A percentile compares a stretch with the other conserved stretches of the same genome.
These are phyloP conservation scores for Cercospora sp. DNA, from an alignment of 2,329 filamentous ascomycete species.

Conservation along the genomic window DNA sequence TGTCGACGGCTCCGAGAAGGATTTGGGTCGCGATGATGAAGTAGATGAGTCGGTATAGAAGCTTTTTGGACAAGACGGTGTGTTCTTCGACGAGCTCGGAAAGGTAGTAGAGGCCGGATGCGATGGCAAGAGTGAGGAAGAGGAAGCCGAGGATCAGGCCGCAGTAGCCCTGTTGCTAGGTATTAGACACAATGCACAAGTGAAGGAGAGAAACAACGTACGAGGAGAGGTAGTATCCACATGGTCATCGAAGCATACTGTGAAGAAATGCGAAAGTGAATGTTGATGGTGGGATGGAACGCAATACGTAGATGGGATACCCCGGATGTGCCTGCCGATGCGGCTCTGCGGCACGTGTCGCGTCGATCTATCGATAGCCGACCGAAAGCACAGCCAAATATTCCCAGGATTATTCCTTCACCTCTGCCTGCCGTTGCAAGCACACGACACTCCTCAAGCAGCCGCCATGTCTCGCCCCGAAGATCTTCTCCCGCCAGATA, in stretches of 20 bases:
- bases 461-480: conserved; percentile 89
- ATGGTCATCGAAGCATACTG: conserved; percentile 51
- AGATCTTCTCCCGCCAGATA: conserved; percentile 89
- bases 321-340: neutral
- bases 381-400: neutral
- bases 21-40: conserved; percentile 71
- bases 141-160: conserved; percentile 86
- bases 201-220: conserved; percentile 19
- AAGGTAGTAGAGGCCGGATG: conserved; percentile 97
- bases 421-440: neutral
- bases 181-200: neutral
- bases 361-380: conserved; percentile 9
- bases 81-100: conserved; percentile 98
- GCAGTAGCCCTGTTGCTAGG: conserved; percentile 63
- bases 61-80: conserved; percentile 83
- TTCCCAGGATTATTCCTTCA: conserved; percentile 8
- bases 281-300: neutral
- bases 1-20: conserved; percentile 75
- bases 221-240: conserved; percentile 90
- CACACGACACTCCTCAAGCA: neutral
- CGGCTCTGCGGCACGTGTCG: conserved; percentile 8
- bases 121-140: conserved; percentile 93
- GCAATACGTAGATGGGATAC: neutral
- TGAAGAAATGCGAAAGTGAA: neutral
- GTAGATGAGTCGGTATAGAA: conserved; percentile 86